phyloP scores from a whole-genome alignment of 225 moss, liverwort and hornwort species.

The Takakia lepidozioides region DNA sequence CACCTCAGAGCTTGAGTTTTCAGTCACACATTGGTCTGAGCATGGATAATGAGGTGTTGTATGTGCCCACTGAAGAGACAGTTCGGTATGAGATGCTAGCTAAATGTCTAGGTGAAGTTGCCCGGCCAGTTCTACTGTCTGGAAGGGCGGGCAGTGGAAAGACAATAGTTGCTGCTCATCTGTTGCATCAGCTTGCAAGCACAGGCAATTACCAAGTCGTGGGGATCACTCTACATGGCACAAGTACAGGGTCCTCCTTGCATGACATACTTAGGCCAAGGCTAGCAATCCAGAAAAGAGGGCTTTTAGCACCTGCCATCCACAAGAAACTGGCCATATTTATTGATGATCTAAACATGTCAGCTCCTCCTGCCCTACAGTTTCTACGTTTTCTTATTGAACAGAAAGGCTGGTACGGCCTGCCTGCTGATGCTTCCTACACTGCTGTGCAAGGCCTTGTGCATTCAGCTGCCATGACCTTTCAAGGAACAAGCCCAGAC shows the following conservation, averaged over 20 bases:
- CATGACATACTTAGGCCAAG: conserved; percentile 32
- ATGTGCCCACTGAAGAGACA: conserved; percentile 35
- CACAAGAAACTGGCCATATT: conserved; percentile 31
- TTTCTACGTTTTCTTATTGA: conserved; percentile 45
- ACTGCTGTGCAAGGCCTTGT: conserved; percentile 38
- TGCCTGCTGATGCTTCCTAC: conserved; percentile 33
- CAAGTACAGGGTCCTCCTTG: conserved; percentile 20
- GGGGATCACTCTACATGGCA: conserved; percentile 29
- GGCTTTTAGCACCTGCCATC: conserved; percentile 26
- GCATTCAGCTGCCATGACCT: conserved; percentile 37
- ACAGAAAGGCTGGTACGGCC: conserved; percentile 42
- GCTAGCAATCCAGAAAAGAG: conserved; percentile 28
- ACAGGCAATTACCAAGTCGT: conserved; percentile 26
- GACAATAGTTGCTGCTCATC: conserved; percentile 17
- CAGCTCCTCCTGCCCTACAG: conserved; percentile 28
- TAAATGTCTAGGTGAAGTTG: conserved; percentile 12
- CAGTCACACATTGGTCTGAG: conserved; percentile 16
- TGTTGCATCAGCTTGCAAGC: conserved; percentile 22
- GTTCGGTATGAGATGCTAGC: conserved; percentile 29
- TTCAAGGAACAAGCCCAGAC: conserved; percentile 5
- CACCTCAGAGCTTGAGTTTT: conserved; percentile 7
- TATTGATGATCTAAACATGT: conserved; percentile 40
- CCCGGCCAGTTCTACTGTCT: conserved; percentile 29
- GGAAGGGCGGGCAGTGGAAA: conserved; percentile 35
- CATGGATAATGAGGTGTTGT: conserved; percentile 17